Evolutionary conservation across 495 filamentous ascomycete species (phyloP).

Genomic region (Penicillium antarcticum): DNA sequence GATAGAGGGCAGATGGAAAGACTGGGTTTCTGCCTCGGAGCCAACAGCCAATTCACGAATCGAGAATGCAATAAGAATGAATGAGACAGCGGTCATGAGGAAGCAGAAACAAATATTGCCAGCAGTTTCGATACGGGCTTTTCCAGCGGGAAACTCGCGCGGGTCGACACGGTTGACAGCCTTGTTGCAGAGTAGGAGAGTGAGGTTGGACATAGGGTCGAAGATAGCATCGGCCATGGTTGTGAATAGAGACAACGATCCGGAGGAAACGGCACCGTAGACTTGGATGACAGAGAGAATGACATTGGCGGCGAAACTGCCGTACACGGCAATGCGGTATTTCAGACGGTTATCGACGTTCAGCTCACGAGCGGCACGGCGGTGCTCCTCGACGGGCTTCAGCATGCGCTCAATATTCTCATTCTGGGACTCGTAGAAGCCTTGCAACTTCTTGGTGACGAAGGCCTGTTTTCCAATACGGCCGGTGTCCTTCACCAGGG

Average conservation of each 20-base stretch:
- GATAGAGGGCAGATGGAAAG: constrained; percentile 80
- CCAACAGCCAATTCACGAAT: constrained; percentile 59
- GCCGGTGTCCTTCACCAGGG: constrained; percentile 14
- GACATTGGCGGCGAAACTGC: constrained; percentile 84
- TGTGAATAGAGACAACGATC: constrained; percentile 91
- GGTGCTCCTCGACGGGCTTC: constrained; percentile 90
- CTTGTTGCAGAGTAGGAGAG: constrained; percentile 81
- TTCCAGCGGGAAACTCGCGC: constrained; percentile 87
- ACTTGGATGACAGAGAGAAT: constrained; percentile 75
- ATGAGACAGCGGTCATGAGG: constrained; percentile 88
- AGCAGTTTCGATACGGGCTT: constrained; percentile 91
- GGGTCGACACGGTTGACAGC: constrained; percentile 86
- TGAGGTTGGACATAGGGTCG: constrained; percentile 88
- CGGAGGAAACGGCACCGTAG: constrained; percentile 82
- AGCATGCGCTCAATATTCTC: constrained; percentile 88
- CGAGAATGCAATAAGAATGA: constrained; percentile 87
- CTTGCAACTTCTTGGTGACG: constrained; percentile 61
- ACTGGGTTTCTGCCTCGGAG: constrained; percentile 40
- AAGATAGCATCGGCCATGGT: constrained; percentile 98
- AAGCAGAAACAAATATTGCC: constrained; percentile 98
- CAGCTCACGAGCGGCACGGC: constrained; percentile 73
- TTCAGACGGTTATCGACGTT: constrained; percentile 77
- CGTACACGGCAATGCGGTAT: constrained; percentile 84
- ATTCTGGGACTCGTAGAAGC: constrained; percentile 91
- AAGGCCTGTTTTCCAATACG: constrained; percentile 28